A percentile compares a stretch with the other conserved stretches of the same genome.
phyloP scores from a whole-genome alignment of 1,284 basidiomycete genomes.

The Gyrodon tennesseensis region DNA sequence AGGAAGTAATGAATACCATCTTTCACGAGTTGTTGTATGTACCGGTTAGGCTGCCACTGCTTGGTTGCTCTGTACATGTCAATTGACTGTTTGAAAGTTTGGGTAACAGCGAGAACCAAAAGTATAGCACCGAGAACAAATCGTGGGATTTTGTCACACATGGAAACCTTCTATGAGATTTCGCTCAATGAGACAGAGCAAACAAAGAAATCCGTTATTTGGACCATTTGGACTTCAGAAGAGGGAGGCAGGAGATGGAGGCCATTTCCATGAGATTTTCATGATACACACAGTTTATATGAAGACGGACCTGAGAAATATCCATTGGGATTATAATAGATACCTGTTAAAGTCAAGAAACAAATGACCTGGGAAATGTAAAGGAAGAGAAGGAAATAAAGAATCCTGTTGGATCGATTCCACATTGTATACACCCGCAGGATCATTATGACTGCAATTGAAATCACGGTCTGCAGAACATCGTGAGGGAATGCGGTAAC shows the following conservation, averaged over 20 bases:
- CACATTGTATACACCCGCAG: slow-evolving; percentile 6
- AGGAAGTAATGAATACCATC: too few species aligned
- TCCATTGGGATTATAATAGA: slow-evolving; percentile 10
- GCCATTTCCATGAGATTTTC: background rate
- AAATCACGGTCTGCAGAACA: too few species aligned
- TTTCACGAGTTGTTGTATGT: too few species aligned
- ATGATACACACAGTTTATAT: too few species aligned
- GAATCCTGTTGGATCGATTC: background rate
- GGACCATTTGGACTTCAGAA: background rate
- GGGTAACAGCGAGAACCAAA: slow-evolving; percentile 3
- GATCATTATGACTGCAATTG: slow-evolving; percentile 1
- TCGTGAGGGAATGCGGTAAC: too few species aligned
- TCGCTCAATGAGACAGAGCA: background rate
- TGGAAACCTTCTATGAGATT: fast-evolving
- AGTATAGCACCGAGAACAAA: background rate
- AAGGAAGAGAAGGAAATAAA: background rate
- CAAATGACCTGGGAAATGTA: background rate
- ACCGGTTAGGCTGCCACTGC: too few species aligned
- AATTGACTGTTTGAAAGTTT: background rate
- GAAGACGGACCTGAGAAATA: background rate
- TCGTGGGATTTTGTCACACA: background rate
- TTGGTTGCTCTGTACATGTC: background rate
- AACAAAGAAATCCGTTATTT: background rate
- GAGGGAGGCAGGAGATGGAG: background rate
- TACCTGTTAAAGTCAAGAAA: background rate